A percentile compares a stretch with the other conserved stretches of the same genome.
Evolutionary conservation across 257 asterid species (phyloP).

Genomic region (Nicotiana paniculata): DNA sequence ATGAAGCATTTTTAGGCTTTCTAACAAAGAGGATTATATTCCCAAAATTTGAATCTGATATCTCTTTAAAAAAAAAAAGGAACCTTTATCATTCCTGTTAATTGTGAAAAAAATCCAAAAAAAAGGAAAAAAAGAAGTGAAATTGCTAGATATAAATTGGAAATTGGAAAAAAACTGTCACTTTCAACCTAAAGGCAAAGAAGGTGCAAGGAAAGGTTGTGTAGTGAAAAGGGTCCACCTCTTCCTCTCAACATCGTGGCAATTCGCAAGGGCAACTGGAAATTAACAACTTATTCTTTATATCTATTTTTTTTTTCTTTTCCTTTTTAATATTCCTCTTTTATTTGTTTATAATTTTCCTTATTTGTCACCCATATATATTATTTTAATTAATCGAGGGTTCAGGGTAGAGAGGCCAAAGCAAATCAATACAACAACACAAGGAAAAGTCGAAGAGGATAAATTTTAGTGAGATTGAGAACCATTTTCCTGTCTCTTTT

Average conservation of each 20-base stretch:
- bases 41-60: too few relatives aligned
- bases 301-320: not conserved
- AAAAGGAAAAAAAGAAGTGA: not conserved
- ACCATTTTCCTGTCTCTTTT: not conserved
- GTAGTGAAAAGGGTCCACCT: conserved; percentile 8
- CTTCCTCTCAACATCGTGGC: not conserved
- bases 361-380: not conserved
- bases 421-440: not conserved
- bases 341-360: not conserved
- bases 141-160: not conserved
- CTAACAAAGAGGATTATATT: too few relatives aligned
- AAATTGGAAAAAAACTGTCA: conserved; percentile 27
- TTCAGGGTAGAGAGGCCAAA: not conserved
- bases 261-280: not conserved
- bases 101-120: too few relatives aligned
- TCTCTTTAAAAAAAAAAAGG: too few relatives aligned
- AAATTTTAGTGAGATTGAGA: not conserved
- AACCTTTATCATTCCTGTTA: too few relatives aligned
- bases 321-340: too few relatives aligned
- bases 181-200: conserved; percentile 53
- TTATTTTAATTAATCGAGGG: not conserved
- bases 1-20: too few relatives aligned
- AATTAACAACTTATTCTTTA: not conserved
- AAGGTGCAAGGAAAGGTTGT: conserved; percentile 11
- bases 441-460: not conserved